These are phyloP conservation scores for Globisporangium solare DNA, from an alignment of 352 stramenopile species.

Conservation along the genomic window DNA sequence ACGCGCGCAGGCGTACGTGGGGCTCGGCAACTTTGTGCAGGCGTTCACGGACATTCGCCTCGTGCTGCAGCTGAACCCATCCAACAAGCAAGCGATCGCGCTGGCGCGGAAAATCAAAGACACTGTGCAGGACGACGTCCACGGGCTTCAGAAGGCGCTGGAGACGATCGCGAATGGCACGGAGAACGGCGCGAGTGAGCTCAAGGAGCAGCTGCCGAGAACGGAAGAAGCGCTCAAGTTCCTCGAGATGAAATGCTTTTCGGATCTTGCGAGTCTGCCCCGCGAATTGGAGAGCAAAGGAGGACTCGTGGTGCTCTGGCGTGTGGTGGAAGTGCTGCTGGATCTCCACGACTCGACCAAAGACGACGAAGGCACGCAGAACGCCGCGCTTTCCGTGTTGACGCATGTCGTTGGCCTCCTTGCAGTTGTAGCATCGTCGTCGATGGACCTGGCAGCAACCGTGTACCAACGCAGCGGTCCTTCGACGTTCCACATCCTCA, in stretches of 20 bases:
- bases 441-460: slow-evolving; percentile 36
- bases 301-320: slow-evolving; percentile 55
- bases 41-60: slow-evolving; percentile 69
- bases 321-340: slow-evolving; percentile 28
- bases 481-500: slow-evolving; percentile 14
- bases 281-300: slow-evolving; percentile 52
- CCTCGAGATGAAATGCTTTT: slow-evolving; percentile 70
- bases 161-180: slow-evolving; percentile 39
- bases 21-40: slow-evolving; percentile 54
- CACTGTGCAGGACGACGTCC: slow-evolving; percentile 56
- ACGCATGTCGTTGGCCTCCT: slow-evolving; percentile 46
- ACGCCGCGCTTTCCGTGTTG: slow-evolving; percentile 27
- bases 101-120: slow-evolving; percentile 78
- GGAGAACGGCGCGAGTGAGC: slow-evolving; percentile 8
- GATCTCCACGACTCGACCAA: slow-evolving; percentile 14
- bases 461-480: slow-evolving; percentile 24
- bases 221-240: slow-evolving; percentile 65
- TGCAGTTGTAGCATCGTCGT: slow-evolving; percentile 52
- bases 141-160: slow-evolving; percentile 78
- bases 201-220: slow-evolving; percentile 34
- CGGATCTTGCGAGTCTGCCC: slow-evolving; percentile 46
- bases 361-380: slow-evolving; percentile 5
- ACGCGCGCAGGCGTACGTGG: slow-evolving; percentile 67
- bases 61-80: slow-evolving; percentile 64
- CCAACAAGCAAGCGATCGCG: slow-evolving; percentile 66